phyloP scores from a whole-genome alignment of 2,329 filamentous ascomycete species.

The Pezicula rhizophila region DNA sequence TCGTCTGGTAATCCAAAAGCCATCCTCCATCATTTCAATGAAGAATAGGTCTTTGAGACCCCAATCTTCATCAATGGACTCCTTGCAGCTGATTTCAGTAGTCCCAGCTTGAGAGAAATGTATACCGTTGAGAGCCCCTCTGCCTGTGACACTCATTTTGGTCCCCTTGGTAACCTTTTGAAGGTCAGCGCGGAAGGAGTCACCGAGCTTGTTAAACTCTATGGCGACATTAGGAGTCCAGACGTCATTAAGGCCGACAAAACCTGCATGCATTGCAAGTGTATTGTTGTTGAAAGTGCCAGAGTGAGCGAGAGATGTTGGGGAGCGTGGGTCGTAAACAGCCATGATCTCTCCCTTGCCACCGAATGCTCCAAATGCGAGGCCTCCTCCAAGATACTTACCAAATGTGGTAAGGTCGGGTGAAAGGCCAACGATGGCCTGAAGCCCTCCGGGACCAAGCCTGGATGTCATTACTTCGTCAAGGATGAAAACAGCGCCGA shows the following conservation, averaged over 20 bases:
- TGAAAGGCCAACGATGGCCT: constrained; percentile 33
- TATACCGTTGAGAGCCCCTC: constrained; percentile 1
- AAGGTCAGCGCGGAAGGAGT: constrained; percentile 1
- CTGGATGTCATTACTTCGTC: constrained; percentile 68
- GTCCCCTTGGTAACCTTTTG: constrained; percentile 3
- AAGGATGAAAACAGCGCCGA: constrained; percentile 55
- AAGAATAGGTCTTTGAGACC: constrained; percentile 8
- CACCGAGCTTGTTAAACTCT: constrained; percentile 4
- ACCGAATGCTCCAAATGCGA: constrained; percentile 61
- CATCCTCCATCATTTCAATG: constrained; percentile 8
- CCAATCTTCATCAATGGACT: constrained; percentile 3
- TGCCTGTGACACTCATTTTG: constrained; percentile 6
- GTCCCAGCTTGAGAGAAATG: constrained; percentile 2
- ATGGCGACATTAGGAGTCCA: constrained; percentile 1
- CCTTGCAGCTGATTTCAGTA: constrained; percentile 3
- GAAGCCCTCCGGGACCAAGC: constrained; percentile 43
- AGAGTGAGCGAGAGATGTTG: constrained; percentile 42
- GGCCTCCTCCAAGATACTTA: constrained; percentile 60
- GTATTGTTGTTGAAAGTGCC: constrained; percentile 64
- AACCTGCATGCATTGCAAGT: constrained; percentile 42
- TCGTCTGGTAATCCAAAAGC: constrained; percentile 6
- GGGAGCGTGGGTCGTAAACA: constrained; percentile 42
- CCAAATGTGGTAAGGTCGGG: constrained; percentile 59
- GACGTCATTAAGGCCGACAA: constrained; percentile 1
- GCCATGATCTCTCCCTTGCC: constrained; percentile 52